Evolutionary conservation across 225 moss, liverwort and hornwort species (phyloP).

Genomic region (Neckera pumila): DNA sequence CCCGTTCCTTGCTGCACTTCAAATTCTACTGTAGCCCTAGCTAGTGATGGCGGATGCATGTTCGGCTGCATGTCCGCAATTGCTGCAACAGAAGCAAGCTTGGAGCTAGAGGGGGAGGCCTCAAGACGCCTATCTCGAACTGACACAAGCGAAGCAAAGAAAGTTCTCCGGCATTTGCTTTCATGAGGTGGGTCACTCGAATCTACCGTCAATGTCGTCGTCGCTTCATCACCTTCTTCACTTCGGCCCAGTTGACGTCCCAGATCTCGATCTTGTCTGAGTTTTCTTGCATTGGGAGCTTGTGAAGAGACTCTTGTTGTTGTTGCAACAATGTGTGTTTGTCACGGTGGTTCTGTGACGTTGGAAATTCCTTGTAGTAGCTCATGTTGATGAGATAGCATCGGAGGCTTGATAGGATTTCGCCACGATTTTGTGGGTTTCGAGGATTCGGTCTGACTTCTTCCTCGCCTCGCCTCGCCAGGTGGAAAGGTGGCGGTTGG

Average conservation of each 20-base stretch:
- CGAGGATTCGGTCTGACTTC: neutral
- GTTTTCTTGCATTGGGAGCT: neutral
- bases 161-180: neutral
- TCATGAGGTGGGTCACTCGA: neutral
- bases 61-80: neutral
- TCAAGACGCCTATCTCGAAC: neutral
- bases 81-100: neutral
- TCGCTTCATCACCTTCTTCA: neutral
- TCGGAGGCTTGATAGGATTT: neutral
- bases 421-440: neutral
- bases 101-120: neutral
- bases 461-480: neutral
- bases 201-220: neutral
- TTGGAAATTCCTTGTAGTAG: neutral
- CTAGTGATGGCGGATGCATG: neutral
- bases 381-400: neutral
- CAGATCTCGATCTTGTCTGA: neutral
- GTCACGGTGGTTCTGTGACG: neutral
- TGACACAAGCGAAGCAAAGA: neutral
- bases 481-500: neutral
- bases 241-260: neutral
- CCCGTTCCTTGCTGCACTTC: neutral
- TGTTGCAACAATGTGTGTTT: neutral
- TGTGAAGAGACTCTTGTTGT: neutral
- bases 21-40: neutral